A percentile compares a stretch with the other conserved stretches of the same genome.
phyloP scores from a whole-genome alignment of 768 basidiomycete species.

The Boletus reticuloceps region DNA sequence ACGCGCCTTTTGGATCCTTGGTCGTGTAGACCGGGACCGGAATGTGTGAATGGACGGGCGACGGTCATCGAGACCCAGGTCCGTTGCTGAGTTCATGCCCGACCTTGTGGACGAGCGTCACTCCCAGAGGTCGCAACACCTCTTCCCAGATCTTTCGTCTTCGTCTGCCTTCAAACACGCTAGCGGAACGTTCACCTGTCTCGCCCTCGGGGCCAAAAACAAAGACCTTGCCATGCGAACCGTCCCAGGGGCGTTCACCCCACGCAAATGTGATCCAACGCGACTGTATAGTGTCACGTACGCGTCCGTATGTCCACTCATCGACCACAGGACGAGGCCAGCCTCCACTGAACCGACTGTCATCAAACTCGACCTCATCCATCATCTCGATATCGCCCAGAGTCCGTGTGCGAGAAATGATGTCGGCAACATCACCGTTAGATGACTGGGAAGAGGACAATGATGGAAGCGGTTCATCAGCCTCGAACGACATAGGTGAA shows the following conservation, averaged over 20 bases:
- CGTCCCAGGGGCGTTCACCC: conserved; percentile 70
- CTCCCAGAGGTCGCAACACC: conserved; percentile 66
- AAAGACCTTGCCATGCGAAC: conserved; percentile 55
- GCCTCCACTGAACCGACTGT: conserved; percentile 29
- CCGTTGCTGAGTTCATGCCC: conserved; percentile 74
- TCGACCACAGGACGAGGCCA: conserved; percentile 63
- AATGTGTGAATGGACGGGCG: background rate
- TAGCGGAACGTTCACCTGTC: conserved; percentile 63
- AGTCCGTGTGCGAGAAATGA: conserved; percentile 16
- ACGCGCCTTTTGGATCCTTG: conserved; percentile 7
- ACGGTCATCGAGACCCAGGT: conserved; percentile 36
- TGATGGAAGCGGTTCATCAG: conserved; percentile 31
- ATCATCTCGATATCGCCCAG: conserved; percentile 28
- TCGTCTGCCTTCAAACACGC: conserved; percentile 66
- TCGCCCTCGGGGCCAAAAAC: conserved; percentile 85
- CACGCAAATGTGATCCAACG: conserved; percentile 75
- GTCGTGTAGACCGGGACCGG: background rate
- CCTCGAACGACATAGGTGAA: conserved; percentile 33
- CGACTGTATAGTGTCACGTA: conserved; percentile 69
- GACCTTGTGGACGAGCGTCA: conserved; percentile 65
- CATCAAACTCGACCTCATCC: conserved; percentile 22
- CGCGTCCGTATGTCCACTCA: conserved; percentile 61
- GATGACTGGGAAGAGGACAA: conserved; percentile 31
- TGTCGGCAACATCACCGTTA: conserved; percentile 15
- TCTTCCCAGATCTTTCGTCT: conserved; percentile 60